Base-by-base conservation (phyloP, 768 basidiomycete genomes). In the Kwoniella sp. region DNA sequence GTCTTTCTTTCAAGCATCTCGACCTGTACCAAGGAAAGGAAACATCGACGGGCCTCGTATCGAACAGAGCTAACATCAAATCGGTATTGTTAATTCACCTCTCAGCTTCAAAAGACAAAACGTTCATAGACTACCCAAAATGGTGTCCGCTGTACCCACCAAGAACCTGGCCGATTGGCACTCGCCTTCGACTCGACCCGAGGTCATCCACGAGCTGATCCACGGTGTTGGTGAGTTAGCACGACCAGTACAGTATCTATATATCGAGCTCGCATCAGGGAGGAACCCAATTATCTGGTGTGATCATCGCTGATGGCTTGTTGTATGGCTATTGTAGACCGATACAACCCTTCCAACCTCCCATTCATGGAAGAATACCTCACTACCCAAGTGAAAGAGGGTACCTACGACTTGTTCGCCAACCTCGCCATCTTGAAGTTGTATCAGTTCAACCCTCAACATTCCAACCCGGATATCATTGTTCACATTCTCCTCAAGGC, bases 371-470 rank as follows among this genome's bases (percentile, higher is more conserved):
- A 97, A 82, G 95, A 97, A 78, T 97, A 98, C 82, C 87, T 98
- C 64, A 91, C 91, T 80, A 88, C 91, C 79, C 95, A 99, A 81
- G 91, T 92, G 67, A 85, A 89, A 70, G 89, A 87, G 73, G 88
- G 89, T 70, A 90, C 92, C 78, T 97, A 97, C 72, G 95, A 99
- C 80, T 88, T 91, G 72, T 85, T 97, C 46, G 92, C 95, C 29
- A 97, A 98, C 82, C 84, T 97, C 44, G 94, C 94, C 53, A 92
- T 96, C 67, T 80, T 97, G 52, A 97, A 97, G 82, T 83, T 98
- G 90, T 96, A 97, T 82, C 94, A 97, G 78, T 97, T 97, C 82
- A 97, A 97, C 82, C 86, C 91, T 33, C 88, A 91, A 77, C 85
- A 95, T 25, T 90, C 90, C 81, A 95, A 95, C 81, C 86, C 91